phyloP scores from a whole-genome alignment of 2,329 filamentous ascomycete species.

The Botrytis squamosa region DNA sequence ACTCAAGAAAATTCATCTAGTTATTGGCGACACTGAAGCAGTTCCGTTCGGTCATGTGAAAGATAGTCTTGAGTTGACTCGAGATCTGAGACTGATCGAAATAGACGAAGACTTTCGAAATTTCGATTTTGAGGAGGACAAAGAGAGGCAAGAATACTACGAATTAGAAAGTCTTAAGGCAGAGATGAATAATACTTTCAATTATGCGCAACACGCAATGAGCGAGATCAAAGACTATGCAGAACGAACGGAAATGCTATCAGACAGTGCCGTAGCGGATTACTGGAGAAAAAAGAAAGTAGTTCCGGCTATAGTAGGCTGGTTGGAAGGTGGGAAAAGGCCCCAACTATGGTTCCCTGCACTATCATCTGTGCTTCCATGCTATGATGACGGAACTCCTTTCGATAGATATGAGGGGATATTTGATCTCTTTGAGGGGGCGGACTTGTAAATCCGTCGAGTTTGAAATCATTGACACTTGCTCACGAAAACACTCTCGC shows the following conservation, averaged over 20 bases:
- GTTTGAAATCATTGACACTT: not conserved
- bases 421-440: not conserved
- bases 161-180: rapidly evolving
- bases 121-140: not conserved
- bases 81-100: not conserved
- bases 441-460: not conserved
- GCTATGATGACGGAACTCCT: not conserved
- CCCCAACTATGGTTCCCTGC: not conserved
- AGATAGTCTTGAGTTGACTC: not conserved
- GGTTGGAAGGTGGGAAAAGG: not conserved
- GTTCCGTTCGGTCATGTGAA: not conserved
- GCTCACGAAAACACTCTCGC: not conserved
- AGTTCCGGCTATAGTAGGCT: not conserved
- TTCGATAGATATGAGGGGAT: not conserved
- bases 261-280: not conserved
- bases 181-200: not conserved
- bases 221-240: not conserved
- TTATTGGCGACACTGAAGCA: not conserved
- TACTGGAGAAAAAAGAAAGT: not conserved
- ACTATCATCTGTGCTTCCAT: not conserved
- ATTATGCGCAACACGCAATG: not conserved
- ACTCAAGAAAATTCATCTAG: not conserved
- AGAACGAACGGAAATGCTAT: not conserved
- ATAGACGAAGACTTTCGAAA: not conserved
- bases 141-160: not conserved